Evolutionary conservation across 306 rosid species (phyloP).

Genomic region (Pachyrhizus erosus): DNA sequence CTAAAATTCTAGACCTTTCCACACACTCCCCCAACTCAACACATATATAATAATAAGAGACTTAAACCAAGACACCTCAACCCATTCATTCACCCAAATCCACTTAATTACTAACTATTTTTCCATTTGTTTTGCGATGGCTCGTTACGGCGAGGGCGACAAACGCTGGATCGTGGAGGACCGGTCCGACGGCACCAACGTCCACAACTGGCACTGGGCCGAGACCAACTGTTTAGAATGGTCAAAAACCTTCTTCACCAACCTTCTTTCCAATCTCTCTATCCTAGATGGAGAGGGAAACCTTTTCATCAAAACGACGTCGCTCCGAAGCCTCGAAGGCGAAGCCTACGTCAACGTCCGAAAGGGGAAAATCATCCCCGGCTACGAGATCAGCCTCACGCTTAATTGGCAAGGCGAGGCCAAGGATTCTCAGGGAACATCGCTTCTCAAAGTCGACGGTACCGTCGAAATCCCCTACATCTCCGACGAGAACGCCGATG

Average conservation of each 20-base stretch:
- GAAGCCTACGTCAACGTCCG: constrained; percentile 94
- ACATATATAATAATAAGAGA: no score
- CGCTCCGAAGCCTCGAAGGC: constrained; percentile 69
- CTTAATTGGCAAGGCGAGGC: constrained; percentile 91
- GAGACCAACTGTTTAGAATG: constrained; percentile 93
- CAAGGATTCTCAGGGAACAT: constrained; percentile 59
- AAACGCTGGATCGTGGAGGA: constrained; percentile 98
- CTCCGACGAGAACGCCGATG: constrained; percentile 93
- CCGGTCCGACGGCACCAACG: constrained; percentile 90
- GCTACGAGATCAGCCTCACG: constrained; percentile 77
- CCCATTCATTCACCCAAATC: no score
- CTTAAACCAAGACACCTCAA: no score
- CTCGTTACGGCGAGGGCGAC: constrained; percentile 85
- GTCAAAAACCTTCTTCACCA: constrained; percentile 69
- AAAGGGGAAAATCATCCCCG: constrained; percentile 92
- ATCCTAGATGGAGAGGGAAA: constrained; percentile 75
- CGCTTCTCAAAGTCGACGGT: constrained; percentile 79
- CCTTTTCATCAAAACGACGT: constrained; percentile 62
- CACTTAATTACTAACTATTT: no score
- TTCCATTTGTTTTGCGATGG: neutral
- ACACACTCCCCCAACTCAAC: no score
- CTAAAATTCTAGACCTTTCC: no score
- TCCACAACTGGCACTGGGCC: constrained; percentile 99
- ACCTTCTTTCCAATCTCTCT: constrained; percentile 67
- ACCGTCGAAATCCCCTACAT: constrained; percentile 86